phyloP scores from a whole-genome alignment of 495 filamentous ascomycete species.

The Podospora bellae-mahoneyi region DNA sequence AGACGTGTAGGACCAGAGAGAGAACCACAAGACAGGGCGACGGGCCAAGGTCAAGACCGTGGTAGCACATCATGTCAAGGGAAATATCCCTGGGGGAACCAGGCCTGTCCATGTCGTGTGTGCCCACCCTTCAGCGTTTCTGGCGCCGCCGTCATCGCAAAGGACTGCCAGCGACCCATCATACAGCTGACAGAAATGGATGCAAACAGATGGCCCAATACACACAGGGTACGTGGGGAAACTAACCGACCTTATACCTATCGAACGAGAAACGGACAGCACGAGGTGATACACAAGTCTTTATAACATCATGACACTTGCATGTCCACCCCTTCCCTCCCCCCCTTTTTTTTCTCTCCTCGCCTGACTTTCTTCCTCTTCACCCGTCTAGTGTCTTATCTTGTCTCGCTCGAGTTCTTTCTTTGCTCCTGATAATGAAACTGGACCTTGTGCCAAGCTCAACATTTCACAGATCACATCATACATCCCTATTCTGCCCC shows the following conservation, averaged over 20 bases:
- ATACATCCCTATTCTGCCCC: background rate
- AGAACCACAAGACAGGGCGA: background rate
- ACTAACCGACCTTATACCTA: background rate
- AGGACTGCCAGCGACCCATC: background rate
- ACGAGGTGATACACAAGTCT: background rate
- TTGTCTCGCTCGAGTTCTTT: background rate
- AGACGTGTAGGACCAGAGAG: background rate
- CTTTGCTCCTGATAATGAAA: background rate
- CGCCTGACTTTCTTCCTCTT: background rate
- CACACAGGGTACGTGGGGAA: background rate
- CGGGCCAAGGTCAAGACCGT: background rate
- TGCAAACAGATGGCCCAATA: conserved; percentile 13
- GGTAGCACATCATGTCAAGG: background rate
- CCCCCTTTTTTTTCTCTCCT: background rate
- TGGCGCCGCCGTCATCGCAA: background rate
- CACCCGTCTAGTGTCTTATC: background rate
- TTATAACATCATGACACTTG: conserved; percentile 14
- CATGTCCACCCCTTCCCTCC: background rate
- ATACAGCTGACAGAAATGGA: background rate
- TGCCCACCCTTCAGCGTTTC: no score
- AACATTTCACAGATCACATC: background rate
- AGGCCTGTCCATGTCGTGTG: background rate
- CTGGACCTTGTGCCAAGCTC: background rate
- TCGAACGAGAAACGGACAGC: background rate
- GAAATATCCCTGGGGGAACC: background rate